Evolutionary conservation across 495 filamentous ascomycete species (phyloP), one percentile per base, ranked within the genome.

Genomic region (Podospora didyma): DNA sequence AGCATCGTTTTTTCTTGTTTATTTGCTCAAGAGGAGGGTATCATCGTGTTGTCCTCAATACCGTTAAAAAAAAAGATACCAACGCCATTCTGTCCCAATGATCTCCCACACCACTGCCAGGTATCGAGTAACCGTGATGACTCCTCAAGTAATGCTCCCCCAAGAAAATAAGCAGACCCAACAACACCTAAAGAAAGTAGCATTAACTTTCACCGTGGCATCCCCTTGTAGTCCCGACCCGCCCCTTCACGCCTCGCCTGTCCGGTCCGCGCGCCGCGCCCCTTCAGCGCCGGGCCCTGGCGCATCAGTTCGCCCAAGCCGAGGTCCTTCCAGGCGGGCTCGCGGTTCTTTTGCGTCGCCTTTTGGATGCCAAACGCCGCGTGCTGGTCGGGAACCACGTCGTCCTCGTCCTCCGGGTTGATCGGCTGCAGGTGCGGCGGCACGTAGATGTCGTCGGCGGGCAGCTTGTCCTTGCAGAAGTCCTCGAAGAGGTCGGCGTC

Each of bases 381-480:
- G 71, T 98, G 94, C 76, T 96, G 92, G 65, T 97, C 92, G 0
- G 94, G 94, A 11, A 98, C 92, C 3, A 98, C 89, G 60, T 97
- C 94, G 64, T 98, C 94, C 73, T 98, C 94, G 68, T 98, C 94
- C 73, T 97, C 94, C 0, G 94, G 94, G 71, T 97, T 97, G 47
- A 92, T 79, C 1, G 94, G 94, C 70, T 96, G 91, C 71, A 92
- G 84, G 54, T 97, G 89, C 2, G 89, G 87, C 7, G 89, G 83
- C 4, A 98, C 88, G 76, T 92, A 91, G 71, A 98, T 90, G 53
- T 95, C 89, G 64, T 86, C 84, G 53, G 78, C 71, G n/a, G 84
- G 84, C 39, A 86, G 74, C 66, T 79, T 81, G 70, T 86, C 83
- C 65, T 80, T 81, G 74, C 82, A 83, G 63, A 91, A 91, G 69